These are phyloP conservation scores for Solanum rostratum DNA, from an alignment of 257 asterid genomes.

Conservation along the genomic window DNA sequence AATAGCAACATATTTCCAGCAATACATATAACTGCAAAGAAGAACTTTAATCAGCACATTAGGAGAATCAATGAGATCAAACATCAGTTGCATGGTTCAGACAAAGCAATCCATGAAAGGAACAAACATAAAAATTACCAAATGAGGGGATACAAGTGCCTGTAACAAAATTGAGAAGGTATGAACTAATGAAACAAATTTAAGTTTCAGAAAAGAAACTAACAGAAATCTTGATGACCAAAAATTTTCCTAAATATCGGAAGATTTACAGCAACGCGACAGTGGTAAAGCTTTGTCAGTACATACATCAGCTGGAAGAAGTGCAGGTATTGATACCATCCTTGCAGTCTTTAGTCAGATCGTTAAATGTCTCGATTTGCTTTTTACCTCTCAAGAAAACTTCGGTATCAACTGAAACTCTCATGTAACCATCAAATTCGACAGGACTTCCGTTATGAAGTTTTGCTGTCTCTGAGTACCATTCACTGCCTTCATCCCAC, in stretches of 20 bases:
- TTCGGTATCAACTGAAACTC: constrained; percentile 55
- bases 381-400: constrained; percentile 64
- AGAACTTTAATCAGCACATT: background rate
- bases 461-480: constrained; percentile 55
- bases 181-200: background rate
- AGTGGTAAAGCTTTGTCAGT: background rate
- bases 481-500: constrained; percentile 62
- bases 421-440: constrained; percentile 89
- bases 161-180: background rate
- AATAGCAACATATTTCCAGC: background rate
- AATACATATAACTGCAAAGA: background rate
- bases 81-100: background rate
- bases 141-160: background rate
- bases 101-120: background rate
- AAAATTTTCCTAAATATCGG: background rate
- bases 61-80: background rate
- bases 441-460: constrained; percentile 53
- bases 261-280: background rate
- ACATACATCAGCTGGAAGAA: constrained; percentile 24
- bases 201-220: background rate
- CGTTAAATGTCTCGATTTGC: constrained; percentile 74
- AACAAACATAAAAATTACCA: background rate
- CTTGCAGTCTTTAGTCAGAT: constrained; percentile 73
- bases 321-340: constrained; percentile 62
- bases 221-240: too few relatives aligned